Evolutionary conservation across 2,329 filamentous ascomycete species (phyloP), one percentile per base, ranked within the genome.

Genomic region (Elsinoe australis): DNA sequence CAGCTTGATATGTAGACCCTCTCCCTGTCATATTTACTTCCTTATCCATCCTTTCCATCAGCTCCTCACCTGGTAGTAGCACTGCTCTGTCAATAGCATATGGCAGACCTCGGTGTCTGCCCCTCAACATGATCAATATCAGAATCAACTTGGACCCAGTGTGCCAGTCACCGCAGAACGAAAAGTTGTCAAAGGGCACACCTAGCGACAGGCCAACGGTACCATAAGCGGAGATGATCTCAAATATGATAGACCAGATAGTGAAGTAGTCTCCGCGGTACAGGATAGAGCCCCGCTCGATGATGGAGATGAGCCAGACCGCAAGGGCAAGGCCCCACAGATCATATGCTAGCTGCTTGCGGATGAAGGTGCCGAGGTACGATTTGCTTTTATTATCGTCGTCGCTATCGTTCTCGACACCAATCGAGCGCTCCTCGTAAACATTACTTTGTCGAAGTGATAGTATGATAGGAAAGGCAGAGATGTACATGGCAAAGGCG

Each of bases 381-480:
- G 15, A n/a, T n/a, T n/a, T n/a, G 80, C 70, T 31, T 73, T n/a
- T 77, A 74, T 17, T 83, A 67, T 58, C 83, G 79, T 52, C 75
- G 70, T 32, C 69, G 52, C 12, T 54, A 53, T 12, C 51, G 38
- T 58, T 64, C 51, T 80, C 78, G 24, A 82, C 74, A 0, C 80
- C 80, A 1, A 85, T 67, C 0, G 77, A 80, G 5, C 79, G 71
- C 57, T 86, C 81, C 59, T 85, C 82, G 58, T 86, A 86, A 22
- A 83, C 77, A 57, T 85, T 85, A 31, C 80, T 82, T 59, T 81
- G 78, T 21, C 82, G 75, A 64, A 82, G 76, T 1, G 75, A n/a
- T n/a, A 79, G 51, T 19, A 76, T 73, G 17, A 82, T 72, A 0
- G 80, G 79, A 51, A 79, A 82, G 2, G 73, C 76, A 1, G 78